Base-by-base conservation (phyloP, 2,329 filamentous ascomycete species). In the Hortaea werneckii region DNA sequence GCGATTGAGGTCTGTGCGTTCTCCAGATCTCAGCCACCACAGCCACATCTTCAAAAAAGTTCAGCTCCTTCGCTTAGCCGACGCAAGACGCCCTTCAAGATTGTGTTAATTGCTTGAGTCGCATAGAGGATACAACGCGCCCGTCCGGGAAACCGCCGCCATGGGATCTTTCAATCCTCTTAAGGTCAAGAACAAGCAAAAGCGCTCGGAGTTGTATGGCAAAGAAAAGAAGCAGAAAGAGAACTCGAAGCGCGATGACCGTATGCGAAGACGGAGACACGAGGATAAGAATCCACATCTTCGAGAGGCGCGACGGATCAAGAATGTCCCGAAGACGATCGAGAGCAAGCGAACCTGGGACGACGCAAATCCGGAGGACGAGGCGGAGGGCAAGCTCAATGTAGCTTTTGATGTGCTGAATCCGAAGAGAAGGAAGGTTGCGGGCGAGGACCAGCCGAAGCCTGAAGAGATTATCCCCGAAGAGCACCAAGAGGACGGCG, bases 291-390 rank as follows among this genome's bases (percentile, higher is more conserved):
- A 95, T 59, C 89, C 90, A 1, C 76, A 79, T 48, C 67, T 95
- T 49, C 80, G 80, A 55, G 79, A 79, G 50, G 78, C 83, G 54
- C 79, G 92, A 57, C 72, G 90, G 50, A 80, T 80, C 49, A 79
- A 77, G 54, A 95, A 95, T 68, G 76, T 88, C 38, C 85, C 92
- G 0, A 66, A 79, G 45, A 94, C 87, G 0, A 76, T 95, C 47
- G 89, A 95, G 58, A 79, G 81, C 58, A 95, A 95, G 72, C 80
- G 92, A 63, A 80, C 87, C 29, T 96, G 87, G 87, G 89, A 95
- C 58, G 63, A 67, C 27, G 66, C 64, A 5, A 67, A 70, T 43
- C 64, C 63, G 30, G 67, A 64, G 37, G 67, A 69, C 48, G 66
- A 64, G 35, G 68, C 66, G 37, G 58, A 59, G 38, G 55, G 47